Evolutionary conservation across 495 filamentous ascomycete genomes (phyloP).

Genomic region (Trichoderma gamsii): DNA sequence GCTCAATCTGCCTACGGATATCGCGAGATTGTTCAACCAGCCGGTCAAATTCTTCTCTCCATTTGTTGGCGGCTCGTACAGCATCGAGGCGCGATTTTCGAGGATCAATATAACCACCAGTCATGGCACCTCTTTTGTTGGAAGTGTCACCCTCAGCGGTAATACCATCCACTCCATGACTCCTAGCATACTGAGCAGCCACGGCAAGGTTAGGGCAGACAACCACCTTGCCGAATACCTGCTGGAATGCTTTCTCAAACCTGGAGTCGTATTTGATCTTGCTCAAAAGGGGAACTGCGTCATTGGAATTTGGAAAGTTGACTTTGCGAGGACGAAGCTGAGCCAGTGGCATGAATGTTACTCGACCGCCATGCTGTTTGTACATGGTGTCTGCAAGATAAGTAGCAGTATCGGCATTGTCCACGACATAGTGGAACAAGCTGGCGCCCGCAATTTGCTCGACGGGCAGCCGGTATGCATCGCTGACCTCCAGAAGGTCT

Average conservation of each 20-base stretch:
- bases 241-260: constrained; percentile 80
- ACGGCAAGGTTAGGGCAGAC: constrained; percentile 85
- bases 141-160: constrained; percentile 90
- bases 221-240: constrained; percentile 93
- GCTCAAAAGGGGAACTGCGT: constrained; percentile 78
- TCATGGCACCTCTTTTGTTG: constrained; percentile 90
- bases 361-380: constrained; percentile 72
- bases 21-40: constrained; percentile 43
- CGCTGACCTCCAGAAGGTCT: constrained; percentile 77
- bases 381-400: constrained; percentile 72
- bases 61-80: constrained; percentile 66
- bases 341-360: constrained; percentile 93
- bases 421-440: constrained; percentile 94
- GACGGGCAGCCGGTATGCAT: constrained; percentile 82
- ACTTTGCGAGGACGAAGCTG: constrained; percentile 59
- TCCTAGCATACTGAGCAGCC: constrained; percentile 81
- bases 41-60: constrained; percentile 66
- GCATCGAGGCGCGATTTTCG: constrained; percentile 77
- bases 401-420: constrained; percentile 83
- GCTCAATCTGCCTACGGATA: constrained; percentile 55
- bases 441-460: constrained; percentile 90
- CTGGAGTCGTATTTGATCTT: constrained; percentile 73
- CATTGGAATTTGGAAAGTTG: constrained; percentile 77
- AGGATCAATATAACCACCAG: constrained; percentile 85
- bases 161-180: constrained; percentile 84